These are phyloP conservation scores for Leccinum subgranulosum DNA, from an alignment of 768 basidiomycete genomes.

Conservation along the genomic window DNA sequence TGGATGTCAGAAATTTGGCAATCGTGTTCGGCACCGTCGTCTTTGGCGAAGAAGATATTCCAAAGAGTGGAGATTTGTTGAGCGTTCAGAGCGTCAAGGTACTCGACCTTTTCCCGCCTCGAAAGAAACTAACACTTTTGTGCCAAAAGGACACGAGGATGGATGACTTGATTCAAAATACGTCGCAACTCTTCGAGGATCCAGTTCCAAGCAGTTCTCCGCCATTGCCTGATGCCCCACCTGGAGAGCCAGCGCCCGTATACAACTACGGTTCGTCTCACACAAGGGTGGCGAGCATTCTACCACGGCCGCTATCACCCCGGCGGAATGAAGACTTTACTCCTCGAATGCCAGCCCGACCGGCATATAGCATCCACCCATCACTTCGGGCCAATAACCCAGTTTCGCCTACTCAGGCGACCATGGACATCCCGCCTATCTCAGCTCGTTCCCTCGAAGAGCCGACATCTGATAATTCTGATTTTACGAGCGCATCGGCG, in stretches of 20 bases:
- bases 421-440: conserved; percentile 29
- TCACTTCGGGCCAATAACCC: conserved; percentile 53
- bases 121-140: conserved; percentile 14
- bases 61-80: conserved; percentile 72
- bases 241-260: conserved; percentile 55
- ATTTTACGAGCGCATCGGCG: neutral
- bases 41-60: conserved; percentile 89
- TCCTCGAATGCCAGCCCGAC: conserved; percentile 65
- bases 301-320: conserved; percentile 22
- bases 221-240: conserved; percentile 70
- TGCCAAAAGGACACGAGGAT: conserved; percentile 60
- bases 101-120: conserved; percentile 29
- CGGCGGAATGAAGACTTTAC: conserved; percentile 61
- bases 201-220: conserved; percentile 53
- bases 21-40: conserved; percentile 88
- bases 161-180: conserved; percentile 81
- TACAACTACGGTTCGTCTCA: conserved; percentile 69
- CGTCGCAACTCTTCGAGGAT: conserved; percentile 61
- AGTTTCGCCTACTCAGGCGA: conserved; percentile 45
- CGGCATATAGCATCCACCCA: conserved; percentile 75
- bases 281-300: conserved; percentile 59
- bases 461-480: conserved; percentile 5
- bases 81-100: conserved; percentile 79
- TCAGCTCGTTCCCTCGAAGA: conserved; percentile 29
- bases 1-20: conserved; percentile 90